Evolutionary conservation across 805 yeast genomes (phyloP).

Genomic region (Wickerhamomyces canadensis): DNA sequence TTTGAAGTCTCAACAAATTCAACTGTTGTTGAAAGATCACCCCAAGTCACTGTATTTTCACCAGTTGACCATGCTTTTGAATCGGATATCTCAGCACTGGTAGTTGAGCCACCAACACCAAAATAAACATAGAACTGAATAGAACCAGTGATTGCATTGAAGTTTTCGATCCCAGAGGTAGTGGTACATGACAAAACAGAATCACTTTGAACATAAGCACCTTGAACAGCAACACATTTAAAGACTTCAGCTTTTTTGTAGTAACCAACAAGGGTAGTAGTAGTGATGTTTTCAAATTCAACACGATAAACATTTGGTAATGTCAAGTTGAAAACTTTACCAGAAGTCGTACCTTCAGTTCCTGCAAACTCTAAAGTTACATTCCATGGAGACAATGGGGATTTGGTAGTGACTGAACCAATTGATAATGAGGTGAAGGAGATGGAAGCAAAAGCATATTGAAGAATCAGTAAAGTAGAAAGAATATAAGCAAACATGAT

Average conservation of each 20-base stretch:
- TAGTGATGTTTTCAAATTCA: conserved; percentile 24
- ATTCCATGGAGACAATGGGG: conserved; percentile 30
- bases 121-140: conserved; percentile 27
- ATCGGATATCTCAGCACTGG: conserved; percentile 26
- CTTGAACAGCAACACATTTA: conserved; percentile 29
- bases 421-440: conserved; percentile 7
- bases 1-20: conserved; percentile 20
- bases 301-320: conserved; percentile 31
- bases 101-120: conserved; percentile 29
- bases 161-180: conserved; percentile 13
- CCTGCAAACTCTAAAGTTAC: conserved; percentile 26
- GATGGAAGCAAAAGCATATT: conserved; percentile 3
- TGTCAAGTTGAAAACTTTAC: conserved; percentile 17
- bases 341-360: conserved; percentile 15
- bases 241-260: conserved; percentile 24
- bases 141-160: conserved; percentile 22
- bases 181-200: conserved; percentile 28
- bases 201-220: conserved; percentile 26
- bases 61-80: conserved; percentile 27
- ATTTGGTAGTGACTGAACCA: conserved; percentile 4
- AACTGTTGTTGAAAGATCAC: conserved; percentile 22
- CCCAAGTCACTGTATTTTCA: conserved; percentile 21
- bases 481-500: too few relatives aligned
- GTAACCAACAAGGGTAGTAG: conserved; percentile 14
- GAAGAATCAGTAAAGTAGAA: neutral